These are phyloP conservation scores for Tephrocybe sp. DNA, from an alignment of 768 basidiomycete species.

Conservation along the genomic window DNA sequence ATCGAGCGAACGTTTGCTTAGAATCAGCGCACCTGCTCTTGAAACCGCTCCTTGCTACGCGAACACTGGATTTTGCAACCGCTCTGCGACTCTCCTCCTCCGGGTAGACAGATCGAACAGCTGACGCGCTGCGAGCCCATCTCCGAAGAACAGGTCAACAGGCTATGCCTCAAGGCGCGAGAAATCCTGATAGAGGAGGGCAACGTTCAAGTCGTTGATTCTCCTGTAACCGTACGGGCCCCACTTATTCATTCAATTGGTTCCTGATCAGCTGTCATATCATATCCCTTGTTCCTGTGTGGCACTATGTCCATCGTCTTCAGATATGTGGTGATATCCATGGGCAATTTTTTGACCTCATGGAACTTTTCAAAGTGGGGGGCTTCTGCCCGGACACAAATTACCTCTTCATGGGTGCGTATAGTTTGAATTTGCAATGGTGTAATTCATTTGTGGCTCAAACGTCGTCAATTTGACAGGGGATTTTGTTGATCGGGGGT, in stretches of 20 bases:
- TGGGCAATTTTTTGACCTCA: constrained; percentile 94
- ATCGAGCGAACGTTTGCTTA: not conserved
- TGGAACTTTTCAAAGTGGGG: constrained; percentile 94
- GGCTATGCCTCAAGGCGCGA: constrained; percentile 91
- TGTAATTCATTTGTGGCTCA: not conserved
- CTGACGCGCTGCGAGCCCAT: constrained; percentile 93
- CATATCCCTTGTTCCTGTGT: constrained; percentile 15
- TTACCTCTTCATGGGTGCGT: constrained; percentile 93
- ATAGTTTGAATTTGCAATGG: constrained; percentile 5
- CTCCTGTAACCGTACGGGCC: constrained; percentile 85
- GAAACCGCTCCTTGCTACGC: constrained; percentile 1
- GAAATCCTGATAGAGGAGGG: constrained; percentile 98
- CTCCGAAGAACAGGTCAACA: constrained; percentile 93
- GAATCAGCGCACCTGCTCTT: not conserved
- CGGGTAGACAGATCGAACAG: constrained; percentile 87
- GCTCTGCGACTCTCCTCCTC: constrained; percentile 3
- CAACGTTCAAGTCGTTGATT: constrained; percentile 90
- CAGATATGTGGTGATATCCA: constrained; percentile 96
- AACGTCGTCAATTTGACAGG: constrained; percentile 45
- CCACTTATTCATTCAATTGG: constrained; percentile 14
- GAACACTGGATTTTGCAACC: not conserved
- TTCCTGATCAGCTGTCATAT: constrained; percentile 7
- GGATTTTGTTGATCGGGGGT: constrained; percentile 97
- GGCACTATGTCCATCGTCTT: constrained; percentile 8
- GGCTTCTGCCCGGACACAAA: constrained; percentile 92